Conservation (phyloP, 768 basidiomycete species). For the Suillus paluster region DNA sequence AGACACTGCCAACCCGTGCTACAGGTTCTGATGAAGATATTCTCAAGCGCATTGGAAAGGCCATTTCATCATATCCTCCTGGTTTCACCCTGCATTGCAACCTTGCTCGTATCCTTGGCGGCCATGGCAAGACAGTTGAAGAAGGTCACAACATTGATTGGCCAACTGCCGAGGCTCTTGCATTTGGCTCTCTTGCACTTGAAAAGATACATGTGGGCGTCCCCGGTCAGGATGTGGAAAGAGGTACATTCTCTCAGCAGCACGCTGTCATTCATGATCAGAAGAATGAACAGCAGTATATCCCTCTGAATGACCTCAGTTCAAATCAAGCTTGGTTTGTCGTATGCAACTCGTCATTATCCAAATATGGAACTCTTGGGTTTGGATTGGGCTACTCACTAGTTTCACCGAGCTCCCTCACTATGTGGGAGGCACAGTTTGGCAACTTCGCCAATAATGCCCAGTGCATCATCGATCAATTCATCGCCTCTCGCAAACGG, state of each 20-base stretch:
- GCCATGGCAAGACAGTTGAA: conserved; percentile 88
- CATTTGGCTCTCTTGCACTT: conserved; percentile 90
- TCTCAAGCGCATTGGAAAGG: conserved; percentile 84
- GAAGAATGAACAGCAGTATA: conserved; percentile 85
- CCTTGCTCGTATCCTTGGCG: conserved; percentile 87
- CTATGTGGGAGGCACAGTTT: conserved; percentile 99
- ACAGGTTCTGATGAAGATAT: conserved; percentile 81
- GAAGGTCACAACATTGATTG: conserved; percentile 95
- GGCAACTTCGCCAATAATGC: conserved; percentile 99
- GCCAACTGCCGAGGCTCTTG: conserved; percentile 98
- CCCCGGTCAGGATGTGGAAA: conserved; percentile 98
- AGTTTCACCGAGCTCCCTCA: conserved; percentile 90
- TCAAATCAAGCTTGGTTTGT: conserved; percentile 91
- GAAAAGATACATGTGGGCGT: conserved; percentile 95
- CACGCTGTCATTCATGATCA: conserved; percentile 98
- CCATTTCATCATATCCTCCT: conserved; percentile 83
- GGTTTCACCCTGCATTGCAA: conserved; percentile 91
- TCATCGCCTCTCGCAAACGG: conserved; percentile 95
- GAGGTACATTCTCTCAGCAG: conserved; percentile 98
- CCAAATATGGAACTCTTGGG: conserved; percentile 92
- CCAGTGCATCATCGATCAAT: conserved; percentile 98
- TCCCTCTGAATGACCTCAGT: conserved; percentile 88
- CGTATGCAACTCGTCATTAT: conserved; percentile 97
- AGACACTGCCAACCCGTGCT: conserved; percentile 85
- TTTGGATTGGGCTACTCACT: conserved; percentile 99